Percentiles rank a stretch among this genome's conserved stretches.
These are phyloP conservation scores for Pseudogymnoascus sp. DNA, from an alignment of 2,329 filamentous ascomycete genomes.

Conservation along the genomic window DNA sequence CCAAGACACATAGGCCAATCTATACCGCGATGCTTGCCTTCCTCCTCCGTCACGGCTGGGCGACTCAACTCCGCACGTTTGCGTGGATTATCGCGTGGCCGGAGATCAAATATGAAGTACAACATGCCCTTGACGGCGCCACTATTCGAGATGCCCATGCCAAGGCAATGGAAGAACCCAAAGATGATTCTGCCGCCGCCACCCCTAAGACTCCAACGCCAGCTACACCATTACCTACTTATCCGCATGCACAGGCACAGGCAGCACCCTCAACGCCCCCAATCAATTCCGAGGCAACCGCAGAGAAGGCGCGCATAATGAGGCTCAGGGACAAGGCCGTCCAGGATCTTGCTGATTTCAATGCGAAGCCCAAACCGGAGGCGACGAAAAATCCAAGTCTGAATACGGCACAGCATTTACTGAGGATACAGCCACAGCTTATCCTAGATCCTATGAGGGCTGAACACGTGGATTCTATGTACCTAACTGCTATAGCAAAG, in stretches of 20 bases:
- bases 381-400: conserved; percentile 46
- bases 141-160: conserved; percentile 36
- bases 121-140: conserved; percentile 60
- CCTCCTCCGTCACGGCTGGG: conserved; percentile 87
- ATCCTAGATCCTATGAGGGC: conserved; percentile 73
- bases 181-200: conserved; percentile 12
- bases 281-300: conserved; percentile 46
- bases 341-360: conserved; percentile 39
- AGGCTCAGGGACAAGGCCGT: conserved; percentile 48
- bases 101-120: conserved; percentile 73
- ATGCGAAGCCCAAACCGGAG: conserved; percentile 31
- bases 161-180: conserved; percentile 22
- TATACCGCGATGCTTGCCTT: conserved; percentile 91
- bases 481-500: conserved; percentile 49
- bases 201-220: not conserved
- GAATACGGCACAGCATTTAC: conserved; percentile 50
- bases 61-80: conserved; percentile 86
- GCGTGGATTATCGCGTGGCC: conserved; percentile 79
- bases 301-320: conserved; percentile 52
- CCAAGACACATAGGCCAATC: conserved; percentile 73
- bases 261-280: conserved; percentile 23
- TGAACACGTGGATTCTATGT: conserved; percentile 68
- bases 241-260: conserved; percentile 9
- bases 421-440: conserved; percentile 51
- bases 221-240: not conserved